These are phyloP conservation scores for Eucalyptus dawsonii DNA, from an alignment of 345 rosid genomes.

Conservation along the genomic window DNA sequence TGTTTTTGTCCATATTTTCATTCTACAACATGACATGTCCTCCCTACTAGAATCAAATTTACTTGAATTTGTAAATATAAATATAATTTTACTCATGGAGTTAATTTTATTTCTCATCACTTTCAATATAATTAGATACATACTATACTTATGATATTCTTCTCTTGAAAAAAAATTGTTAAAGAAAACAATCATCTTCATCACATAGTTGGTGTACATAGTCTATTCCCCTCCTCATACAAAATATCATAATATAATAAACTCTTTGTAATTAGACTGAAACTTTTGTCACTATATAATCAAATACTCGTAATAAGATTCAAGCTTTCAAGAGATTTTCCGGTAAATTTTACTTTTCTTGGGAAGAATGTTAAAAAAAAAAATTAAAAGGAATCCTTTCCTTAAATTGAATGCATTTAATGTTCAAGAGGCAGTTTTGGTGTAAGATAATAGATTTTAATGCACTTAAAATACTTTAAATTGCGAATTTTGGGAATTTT, in stretches of 20 bases:
- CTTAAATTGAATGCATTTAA: background rate
- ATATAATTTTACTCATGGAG: background rate
- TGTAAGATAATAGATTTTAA: background rate
- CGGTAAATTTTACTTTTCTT: background rate
- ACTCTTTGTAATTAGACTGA: background rate
- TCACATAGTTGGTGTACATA: background rate
- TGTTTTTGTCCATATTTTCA: background rate
- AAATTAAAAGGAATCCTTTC: background rate
- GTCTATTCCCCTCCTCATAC: background rate
- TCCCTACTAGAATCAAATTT: background rate
- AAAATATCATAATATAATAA: background rate
- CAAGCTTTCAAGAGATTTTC: background rate
- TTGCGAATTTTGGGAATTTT: background rate
- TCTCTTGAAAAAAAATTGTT: background rate
- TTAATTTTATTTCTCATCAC: background rate
- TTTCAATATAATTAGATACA: background rate
- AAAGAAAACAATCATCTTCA: background rate
- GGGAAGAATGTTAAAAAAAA: background rate
- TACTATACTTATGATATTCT: background rate
- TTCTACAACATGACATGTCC: background rate
- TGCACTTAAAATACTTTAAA: background rate
- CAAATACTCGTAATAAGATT: background rate
- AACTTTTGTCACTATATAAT: background rate
- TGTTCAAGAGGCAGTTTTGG: background rate
- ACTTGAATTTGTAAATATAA: background rate